Percentiles rank a stretch among this genome's conserved stretches.
phyloP scores from a whole-genome alignment of 2,329 filamentous ascomycete species.

The Fusarium kyushuense region DNA sequence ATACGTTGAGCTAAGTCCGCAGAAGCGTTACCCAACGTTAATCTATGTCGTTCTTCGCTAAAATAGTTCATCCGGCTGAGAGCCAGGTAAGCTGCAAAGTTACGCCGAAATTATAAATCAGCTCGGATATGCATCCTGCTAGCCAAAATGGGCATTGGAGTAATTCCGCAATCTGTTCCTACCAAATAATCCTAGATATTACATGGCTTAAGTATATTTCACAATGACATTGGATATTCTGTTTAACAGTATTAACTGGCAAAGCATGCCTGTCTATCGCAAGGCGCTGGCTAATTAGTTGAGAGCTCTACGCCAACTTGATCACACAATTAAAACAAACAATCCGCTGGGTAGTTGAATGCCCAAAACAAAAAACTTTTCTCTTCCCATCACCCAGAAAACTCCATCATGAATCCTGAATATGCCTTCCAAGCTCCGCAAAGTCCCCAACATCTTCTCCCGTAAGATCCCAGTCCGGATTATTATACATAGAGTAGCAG shows the following conservation, averaged over 20 bases:
- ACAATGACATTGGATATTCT: neutral
- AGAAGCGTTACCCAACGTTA: constrained; percentile 24
- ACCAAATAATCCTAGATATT: neutral
- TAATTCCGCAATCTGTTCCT: neutral
- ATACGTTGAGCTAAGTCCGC: neutral
- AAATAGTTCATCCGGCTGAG: constrained; percentile 1
- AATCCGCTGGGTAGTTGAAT: constrained; percentile 23
- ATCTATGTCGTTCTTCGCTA: neutral
- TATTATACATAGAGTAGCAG: constrained; percentile 49
- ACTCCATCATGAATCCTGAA: constrained; percentile 42
- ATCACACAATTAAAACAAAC: neutral
- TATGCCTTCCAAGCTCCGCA: constrained; percentile 46
- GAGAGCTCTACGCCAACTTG: neutral
- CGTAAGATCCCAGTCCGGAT: constrained; percentile 47
- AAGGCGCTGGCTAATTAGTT: neutral
- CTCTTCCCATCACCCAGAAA: neutral
- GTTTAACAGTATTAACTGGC: neutral
- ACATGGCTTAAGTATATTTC: too few species aligned
- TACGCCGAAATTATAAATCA: constrained; percentile 22
- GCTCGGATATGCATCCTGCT: neutral
- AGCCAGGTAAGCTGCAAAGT: constrained; percentile 8
- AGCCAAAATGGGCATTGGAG: neutral
- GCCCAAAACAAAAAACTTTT: constrained; percentile 21
- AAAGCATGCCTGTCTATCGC: neutral
- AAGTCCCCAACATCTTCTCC: constrained; percentile 47